A percentile compares a stretch with the other conserved stretches of the same genome.
Evolutionary conservation across 257 asterid species (phyloP).

Genomic region (Oldenlandia corymbosa): DNA sequence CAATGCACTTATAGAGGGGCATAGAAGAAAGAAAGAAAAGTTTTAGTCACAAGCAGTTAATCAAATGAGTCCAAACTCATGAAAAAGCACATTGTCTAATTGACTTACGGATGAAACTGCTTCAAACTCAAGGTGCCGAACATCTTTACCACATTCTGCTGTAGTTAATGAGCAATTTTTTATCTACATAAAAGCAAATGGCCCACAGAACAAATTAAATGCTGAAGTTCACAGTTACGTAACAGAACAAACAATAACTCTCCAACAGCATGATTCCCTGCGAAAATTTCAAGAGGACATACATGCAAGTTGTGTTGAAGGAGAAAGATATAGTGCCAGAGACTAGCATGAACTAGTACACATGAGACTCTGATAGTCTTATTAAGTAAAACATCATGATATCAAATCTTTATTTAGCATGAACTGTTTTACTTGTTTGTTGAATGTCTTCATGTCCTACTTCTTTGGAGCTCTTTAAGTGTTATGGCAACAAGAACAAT

Average conservation of each 20-base stretch:
- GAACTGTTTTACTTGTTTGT: too few species aligned
- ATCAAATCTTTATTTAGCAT: too few species aligned
- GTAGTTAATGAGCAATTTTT: constrained; percentile 46
- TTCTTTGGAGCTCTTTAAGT: too few species aligned
- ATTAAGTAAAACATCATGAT: too few species aligned
- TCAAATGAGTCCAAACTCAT: not conserved
- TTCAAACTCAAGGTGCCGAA: constrained; percentile 81
- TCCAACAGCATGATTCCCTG: not conserved
- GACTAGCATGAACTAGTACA: not conserved
- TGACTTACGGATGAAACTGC: constrained; percentile 87
- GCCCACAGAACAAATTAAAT: not conserved
- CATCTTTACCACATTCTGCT: constrained; percentile 65
- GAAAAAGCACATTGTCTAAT: constrained; percentile 11
- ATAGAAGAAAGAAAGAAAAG: constrained; percentile 6
- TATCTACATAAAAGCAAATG: constrained; percentile 36
- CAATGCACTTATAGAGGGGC: constrained; percentile 42
- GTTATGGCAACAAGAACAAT: too few species aligned
- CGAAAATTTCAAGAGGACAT: not conserved
- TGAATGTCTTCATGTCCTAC: too few species aligned
- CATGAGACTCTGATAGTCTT: not conserved
- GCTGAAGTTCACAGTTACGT: not conserved
- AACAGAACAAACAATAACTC: not conserved
- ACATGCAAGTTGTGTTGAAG: not conserved
- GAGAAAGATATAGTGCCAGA: not conserved
- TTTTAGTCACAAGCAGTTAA: not conserved